Percentiles rank a stretch among this genome's conserved stretches.
phyloP scores from a whole-genome alignment of 2,329 filamentous ascomycete species.

The Westerdykella aurantiaca region DNA sequence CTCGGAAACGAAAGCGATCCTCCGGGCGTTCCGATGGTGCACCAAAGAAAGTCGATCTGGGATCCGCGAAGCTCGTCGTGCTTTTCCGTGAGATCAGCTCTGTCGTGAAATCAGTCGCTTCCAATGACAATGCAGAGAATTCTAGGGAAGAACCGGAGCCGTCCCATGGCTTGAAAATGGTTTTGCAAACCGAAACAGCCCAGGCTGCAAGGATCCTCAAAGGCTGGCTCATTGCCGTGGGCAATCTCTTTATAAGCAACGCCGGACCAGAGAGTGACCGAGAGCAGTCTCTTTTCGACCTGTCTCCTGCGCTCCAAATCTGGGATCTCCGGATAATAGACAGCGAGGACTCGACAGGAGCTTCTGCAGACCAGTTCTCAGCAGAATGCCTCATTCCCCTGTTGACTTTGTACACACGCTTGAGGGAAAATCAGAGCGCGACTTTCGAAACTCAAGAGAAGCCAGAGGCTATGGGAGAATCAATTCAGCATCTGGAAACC shows the following conservation, averaged over 20 bases:
- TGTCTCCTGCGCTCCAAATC: slow-evolving; percentile 23
- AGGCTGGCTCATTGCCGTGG: slow-evolving; percentile 28
- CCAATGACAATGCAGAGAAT: slow-evolving; percentile 9
- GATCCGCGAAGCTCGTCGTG: slow-evolving; percentile 7
- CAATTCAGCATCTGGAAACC: slow-evolving; percentile 22
- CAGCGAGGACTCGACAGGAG: slow-evolving; percentile 19
- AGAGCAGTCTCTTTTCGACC: slow-evolving; percentile 8
- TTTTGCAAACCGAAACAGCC: slow-evolving; percentile 27
- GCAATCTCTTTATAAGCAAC: slow-evolving; percentile 9
- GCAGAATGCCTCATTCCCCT: slow-evolving; percentile 33
- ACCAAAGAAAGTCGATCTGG: slow-evolving; percentile 12
- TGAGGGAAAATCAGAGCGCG: slow-evolving; percentile 5
- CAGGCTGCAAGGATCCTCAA: slow-evolving; percentile 34
- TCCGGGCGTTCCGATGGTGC: slow-evolving; percentile 11
- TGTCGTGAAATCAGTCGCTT: slow-evolving; percentile 17
- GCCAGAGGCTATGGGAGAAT: slow-evolving; percentile 8
- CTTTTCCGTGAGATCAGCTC: slow-evolving; percentile 22
- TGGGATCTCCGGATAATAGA: slow-evolving; percentile 32
- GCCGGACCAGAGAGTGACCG: not conserved
- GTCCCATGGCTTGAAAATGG: slow-evolving; percentile 34
- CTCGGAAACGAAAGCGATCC: slow-evolving; percentile 34
- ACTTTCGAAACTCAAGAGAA: not conserved
- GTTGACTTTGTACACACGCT: slow-evolving; percentile 19
- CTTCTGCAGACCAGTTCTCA: slow-evolving; percentile 34
- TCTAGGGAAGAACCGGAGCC: slow-evolving; percentile 17